Evolutionary conservation across 2,329 filamentous ascomycete genomes (phyloP).

Genomic region (Lasiodiplodia sp.): DNA sequence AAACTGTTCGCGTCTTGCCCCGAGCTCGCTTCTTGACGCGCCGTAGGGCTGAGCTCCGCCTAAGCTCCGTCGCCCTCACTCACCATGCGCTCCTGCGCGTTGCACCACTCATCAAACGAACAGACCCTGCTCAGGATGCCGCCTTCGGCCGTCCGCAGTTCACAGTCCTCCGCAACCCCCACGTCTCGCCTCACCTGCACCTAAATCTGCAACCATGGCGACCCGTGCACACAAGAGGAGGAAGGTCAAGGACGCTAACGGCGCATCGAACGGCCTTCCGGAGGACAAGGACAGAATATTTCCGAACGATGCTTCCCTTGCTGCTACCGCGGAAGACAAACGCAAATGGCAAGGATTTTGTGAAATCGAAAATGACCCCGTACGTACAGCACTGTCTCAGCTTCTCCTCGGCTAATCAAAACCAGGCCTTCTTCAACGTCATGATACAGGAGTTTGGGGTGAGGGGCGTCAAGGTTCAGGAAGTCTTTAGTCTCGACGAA

Average conservation of each 20-base stretch:
- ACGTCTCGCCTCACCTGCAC: background rate
- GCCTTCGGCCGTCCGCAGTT: background rate
- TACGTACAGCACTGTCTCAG: slow-evolving; percentile 50
- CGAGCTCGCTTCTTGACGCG: slow-evolving; percentile 29
- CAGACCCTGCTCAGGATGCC: slow-evolving; percentile 3
- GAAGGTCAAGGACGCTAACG: slow-evolving; percentile 20
- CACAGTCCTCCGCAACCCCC: background rate
- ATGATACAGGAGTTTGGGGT: slow-evolving; percentile 84
- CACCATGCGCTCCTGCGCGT: slow-evolving; percentile 11
- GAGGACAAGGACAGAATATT: slow-evolving; percentile 22
- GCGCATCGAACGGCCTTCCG: background rate
- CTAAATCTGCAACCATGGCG: slow-evolving; percentile 23
- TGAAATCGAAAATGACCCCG: slow-evolving; percentile 90
- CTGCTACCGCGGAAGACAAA: slow-evolving; percentile 49
- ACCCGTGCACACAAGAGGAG: slow-evolving; percentile 28
- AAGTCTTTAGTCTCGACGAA: slow-evolving; percentile 77
- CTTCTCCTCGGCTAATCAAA: background rate
- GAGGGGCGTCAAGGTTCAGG: slow-evolving; percentile 73
- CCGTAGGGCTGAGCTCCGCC: slow-evolving; percentile 23
- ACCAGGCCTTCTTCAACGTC: slow-evolving; percentile 80
- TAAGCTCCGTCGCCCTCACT: slow-evolving; percentile 8
- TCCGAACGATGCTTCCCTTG: slow-evolving; percentile 26
- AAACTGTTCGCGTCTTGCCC: slow-evolving; percentile 36
- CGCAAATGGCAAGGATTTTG: slow-evolving; percentile 73
- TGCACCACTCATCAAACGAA: background rate